Conservation (phyloP, 371 early-diverging fungal genomes). For the Entomophthora muscae region DNA sequence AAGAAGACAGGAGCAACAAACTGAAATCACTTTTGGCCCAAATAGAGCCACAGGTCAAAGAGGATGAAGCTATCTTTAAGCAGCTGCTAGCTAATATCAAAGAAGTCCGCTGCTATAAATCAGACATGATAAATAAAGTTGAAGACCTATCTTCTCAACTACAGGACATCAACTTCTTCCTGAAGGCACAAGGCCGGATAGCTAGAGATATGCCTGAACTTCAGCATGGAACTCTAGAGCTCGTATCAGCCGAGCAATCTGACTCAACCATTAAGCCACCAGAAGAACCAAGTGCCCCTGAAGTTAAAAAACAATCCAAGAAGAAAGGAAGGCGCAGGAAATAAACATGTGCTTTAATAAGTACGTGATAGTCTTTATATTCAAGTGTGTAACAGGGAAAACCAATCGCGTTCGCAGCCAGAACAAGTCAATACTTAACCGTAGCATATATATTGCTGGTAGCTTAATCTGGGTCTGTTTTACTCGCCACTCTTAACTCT, state of each 20-base stretch:
- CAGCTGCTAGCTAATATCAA: neutral
- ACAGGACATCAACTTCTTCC: neutral
- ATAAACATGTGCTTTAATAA: too few relatives aligned
- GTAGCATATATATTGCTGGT: too few relatives aligned
- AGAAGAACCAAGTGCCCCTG: too few relatives aligned
- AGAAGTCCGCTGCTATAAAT: neutral
- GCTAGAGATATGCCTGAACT: neutral
- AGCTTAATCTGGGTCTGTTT: too few relatives aligned
- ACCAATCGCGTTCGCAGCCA: too few relatives aligned
- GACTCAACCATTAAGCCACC: too few relatives aligned
- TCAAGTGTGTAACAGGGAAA: too few relatives aligned
- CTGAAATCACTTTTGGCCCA: neutral
- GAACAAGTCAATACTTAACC: too few relatives aligned
- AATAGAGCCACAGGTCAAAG: neutral
- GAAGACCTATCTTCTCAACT: constrained; percentile 1
- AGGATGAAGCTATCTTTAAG: neutral
- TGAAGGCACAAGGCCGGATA: neutral
- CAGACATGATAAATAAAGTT: neutral
- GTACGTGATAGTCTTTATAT: too few relatives aligned
- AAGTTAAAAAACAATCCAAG: too few relatives aligned
- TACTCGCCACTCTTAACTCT: too few relatives aligned
- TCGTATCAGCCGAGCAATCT: neutral
- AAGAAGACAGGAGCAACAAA: neutral
- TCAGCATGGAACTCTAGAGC: neutral
- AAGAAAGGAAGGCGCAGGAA: too few relatives aligned